These are phyloP conservation scores for Fusarium tjaetaba DNA, from an alignment of 2,329 filamentous ascomycete species.

Conservation along the genomic window DNA sequence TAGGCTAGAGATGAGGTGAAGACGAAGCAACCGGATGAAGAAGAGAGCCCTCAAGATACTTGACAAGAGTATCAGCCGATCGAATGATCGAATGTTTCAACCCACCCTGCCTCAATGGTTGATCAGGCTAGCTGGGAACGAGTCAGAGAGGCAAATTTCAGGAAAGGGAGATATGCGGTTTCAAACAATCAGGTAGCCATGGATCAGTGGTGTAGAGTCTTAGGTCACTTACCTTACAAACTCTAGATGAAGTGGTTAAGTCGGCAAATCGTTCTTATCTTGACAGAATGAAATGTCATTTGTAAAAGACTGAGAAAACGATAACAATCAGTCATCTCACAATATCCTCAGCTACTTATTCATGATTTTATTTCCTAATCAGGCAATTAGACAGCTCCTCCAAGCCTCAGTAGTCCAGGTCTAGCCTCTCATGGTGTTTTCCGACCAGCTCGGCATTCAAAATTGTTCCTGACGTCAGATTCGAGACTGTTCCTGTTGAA, in stretches of 20 bases:
- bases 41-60: neutral
- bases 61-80: neutral
- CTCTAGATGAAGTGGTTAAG: neutral
- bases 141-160: neutral
- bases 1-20: neutral
- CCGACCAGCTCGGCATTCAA: slow-evolving; percentile 12
- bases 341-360: neutral
- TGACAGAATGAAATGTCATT: neutral
- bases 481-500: slow-evolving; percentile 16
- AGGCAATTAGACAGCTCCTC: neutral
- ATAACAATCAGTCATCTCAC: neutral
- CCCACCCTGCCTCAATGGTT: neutral
- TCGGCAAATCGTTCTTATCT: neutral
- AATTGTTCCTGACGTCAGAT: slow-evolving; percentile 42
- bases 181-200: neutral
- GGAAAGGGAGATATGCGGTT: neutral
- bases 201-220: neutral
- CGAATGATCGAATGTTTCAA: neutral
- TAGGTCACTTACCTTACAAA: neutral
- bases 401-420: neutral
- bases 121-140: neutral
- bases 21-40: neutral
- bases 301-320: neutral
- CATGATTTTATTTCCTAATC: neutral
- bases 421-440: slow-evolving; percentile 13